Evolutionary conservation across 2,329 filamentous ascomycete genomes (phyloP).

Genomic region (Colletotrichum falcatum): DNA sequence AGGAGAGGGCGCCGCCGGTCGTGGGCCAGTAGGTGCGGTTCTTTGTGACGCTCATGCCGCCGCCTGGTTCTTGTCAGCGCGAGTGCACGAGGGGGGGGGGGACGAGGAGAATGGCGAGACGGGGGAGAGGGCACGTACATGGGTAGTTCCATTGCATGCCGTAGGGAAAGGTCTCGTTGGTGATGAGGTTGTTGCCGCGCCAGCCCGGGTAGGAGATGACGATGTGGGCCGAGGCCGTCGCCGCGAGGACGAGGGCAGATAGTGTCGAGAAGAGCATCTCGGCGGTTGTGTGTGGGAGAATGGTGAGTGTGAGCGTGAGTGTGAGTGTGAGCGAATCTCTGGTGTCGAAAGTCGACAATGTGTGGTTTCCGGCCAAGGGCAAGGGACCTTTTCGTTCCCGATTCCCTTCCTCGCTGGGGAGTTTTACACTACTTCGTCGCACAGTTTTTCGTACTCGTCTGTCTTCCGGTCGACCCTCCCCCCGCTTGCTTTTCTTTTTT

Average conservation of each 20-base stretch:
- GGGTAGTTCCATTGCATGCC: slow-evolving; percentile 97
- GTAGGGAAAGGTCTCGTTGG: slow-evolving; percentile 83
- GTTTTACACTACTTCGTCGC: not conserved
- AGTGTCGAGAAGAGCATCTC: slow-evolving; percentile 62
- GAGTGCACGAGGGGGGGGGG: not conserved
- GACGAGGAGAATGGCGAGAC: not conserved
- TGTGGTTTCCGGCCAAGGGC: not conserved
- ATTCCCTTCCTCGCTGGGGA: not conserved
- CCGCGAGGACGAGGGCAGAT: slow-evolving; percentile 58
- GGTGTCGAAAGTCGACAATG: not conserved
- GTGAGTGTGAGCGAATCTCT: not conserved
- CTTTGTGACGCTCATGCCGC: slow-evolving; percentile 79
- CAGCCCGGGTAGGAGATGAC: slow-evolving; percentile 88
- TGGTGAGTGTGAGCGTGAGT: not conserved
- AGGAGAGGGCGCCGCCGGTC: slow-evolving; percentile 84
- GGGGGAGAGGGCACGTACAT: slow-evolving; percentile 70
- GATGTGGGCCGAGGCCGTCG: slow-evolving; percentile 75
- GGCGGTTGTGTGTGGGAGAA: slow-evolving; percentile 39
- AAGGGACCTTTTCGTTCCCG: not conserved
- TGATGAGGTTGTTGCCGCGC: slow-evolving; percentile 87
- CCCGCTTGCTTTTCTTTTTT: slow-evolving; percentile 3
- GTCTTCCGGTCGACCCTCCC: not conserved
- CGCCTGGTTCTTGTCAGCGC: slow-evolving; percentile 68
- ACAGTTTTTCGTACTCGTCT: not conserved
- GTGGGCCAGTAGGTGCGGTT: slow-evolving; percentile 96